Conservation (phyloP, 2,329 filamentous ascomycete species). For the Chaetomiaceae sp. region DNA sequence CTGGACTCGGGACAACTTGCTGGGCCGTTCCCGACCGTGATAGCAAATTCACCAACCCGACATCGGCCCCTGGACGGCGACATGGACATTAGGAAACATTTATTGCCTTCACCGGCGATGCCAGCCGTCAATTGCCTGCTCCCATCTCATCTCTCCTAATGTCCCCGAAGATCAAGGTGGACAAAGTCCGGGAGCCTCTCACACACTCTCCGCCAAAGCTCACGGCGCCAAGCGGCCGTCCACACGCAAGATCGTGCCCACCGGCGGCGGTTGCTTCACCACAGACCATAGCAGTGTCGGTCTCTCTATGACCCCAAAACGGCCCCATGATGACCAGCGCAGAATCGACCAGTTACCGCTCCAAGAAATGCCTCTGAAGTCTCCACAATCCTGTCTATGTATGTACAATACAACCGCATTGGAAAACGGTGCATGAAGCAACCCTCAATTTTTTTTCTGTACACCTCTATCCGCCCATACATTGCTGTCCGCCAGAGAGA, state of each 20-base stretch:
- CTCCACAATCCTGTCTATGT: not conserved
- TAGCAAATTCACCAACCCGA: too few species aligned
- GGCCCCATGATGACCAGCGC: not conserved
- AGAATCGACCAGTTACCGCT: not conserved
- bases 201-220: too few species aligned
- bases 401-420: constrained; percentile 6
- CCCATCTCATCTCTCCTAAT: not conserved
- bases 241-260: too few species aligned
- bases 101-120: not conserved
- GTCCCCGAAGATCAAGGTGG: not conserved
- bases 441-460: constrained; percentile 18
- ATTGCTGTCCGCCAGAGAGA: constrained; percentile 5
- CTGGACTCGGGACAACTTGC: too few species aligned
- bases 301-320: too few species aligned
- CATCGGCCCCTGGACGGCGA: too few species aligned
- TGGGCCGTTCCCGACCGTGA: not conserved
- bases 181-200: not conserved
- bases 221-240: too few species aligned
- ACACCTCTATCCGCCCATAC: constrained; percentile 14
- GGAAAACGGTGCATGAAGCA: not conserved
- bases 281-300: too few species aligned
- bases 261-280: too few species aligned
- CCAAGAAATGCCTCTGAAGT: not conserved
- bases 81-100: not conserved
- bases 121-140: not conserved